Base-by-base conservation (phyloP, 1,284 basidiomycete genomes). In the Cutaneotrichosporon sp. region DNA sequence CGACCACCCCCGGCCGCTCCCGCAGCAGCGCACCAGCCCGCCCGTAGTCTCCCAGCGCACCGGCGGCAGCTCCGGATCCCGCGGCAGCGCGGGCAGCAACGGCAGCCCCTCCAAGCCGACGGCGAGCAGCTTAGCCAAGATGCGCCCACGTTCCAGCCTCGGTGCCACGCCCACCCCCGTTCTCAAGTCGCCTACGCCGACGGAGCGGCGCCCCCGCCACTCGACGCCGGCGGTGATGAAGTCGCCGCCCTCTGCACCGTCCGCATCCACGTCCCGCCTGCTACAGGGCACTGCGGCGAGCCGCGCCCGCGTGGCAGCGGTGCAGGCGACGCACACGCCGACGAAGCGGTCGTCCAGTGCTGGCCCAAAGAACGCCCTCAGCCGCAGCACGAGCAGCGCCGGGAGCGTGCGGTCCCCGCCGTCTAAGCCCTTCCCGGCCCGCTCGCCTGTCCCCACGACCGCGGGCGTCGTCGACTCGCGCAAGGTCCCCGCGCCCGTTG, bases 281-380 rank as follows among this genome's bases (percentile, higher is more conserved):
- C 36, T 66, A 52, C 64, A 63, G 60, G 64, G 64, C 18, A 66
- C 64, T 0, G 64, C 64, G 1, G 55, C 60, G 18, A 57, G 54
- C 31, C 64, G 64, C n/a, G 64, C 64, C 13, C 60, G 64, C 5
- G 64, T 60, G 0, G 64, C 64, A 0, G 64, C 60, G 1, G 56
- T 52, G 0, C 52, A 52, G 16, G 51, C 55, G 6, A 8, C 45
- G n/a, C 45, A 24, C 18, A 49, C 36, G 42, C 58, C 22, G 16
- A 42, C 33, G 38, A 25, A 18, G 13, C 20, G 18, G 34, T 24
- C 31, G 6, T 11, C 22, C n/a, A 38, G 47, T 14, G 8, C 47
- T 14, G 45, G 45, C 27, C 25, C 47, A 6, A 45, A 42, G 53
- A 29, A 29, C 29, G 29, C 29, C 4, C 42, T 42, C 38, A 42